Evolutionary conservation across 2,329 filamentous ascomycete genomes (phyloP).

Genomic region (Trichoderma koningiopsis): DNA sequence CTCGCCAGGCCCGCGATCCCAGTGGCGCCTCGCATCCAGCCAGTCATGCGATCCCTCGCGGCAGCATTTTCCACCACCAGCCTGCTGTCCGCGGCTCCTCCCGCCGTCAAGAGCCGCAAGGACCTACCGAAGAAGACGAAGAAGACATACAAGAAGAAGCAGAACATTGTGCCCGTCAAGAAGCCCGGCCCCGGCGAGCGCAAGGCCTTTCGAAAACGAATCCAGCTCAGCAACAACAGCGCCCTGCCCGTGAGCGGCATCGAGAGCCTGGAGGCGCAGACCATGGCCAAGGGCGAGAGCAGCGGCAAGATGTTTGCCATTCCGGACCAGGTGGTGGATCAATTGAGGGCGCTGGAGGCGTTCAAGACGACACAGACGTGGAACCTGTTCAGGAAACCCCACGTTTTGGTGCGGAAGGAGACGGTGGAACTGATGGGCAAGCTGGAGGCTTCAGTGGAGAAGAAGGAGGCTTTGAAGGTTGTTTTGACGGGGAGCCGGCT

Average conservation of each 20-base stretch:
- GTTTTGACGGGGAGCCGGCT: constrained; percentile 73
- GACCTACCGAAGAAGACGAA: constrained; percentile 45
- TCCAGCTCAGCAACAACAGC: constrained; percentile 92
- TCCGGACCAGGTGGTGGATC: constrained; percentile 71
- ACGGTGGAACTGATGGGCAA: constrained; percentile 69
- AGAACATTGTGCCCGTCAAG: constrained; percentile 48
- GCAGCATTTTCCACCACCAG: constrained; percentile 44
- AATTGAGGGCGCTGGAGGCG: constrained; percentile 78
- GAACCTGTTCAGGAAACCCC: constrained; percentile 81
- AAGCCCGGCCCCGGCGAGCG: constrained; percentile 76
- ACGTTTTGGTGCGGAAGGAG: constrained; percentile 75
- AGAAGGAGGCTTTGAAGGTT: constrained; percentile 60
- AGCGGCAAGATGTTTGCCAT: constrained; percentile 70
- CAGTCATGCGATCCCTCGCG: constrained; percentile 39
- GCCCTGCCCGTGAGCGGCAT: constrained; percentile 76
- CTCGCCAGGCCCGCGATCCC: constrained; percentile 43
- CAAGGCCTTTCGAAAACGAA: constrained; percentile 82
- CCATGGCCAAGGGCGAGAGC: constrained; percentile 56
- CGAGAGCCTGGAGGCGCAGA: constrained; percentile 58
- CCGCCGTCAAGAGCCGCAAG: constrained; percentile 39
- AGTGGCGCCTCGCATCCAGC: constrained; percentile 39
- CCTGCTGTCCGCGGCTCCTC: constrained; percentile 36
- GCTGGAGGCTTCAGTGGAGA: constrained; percentile 57
- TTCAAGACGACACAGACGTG: constrained; percentile 92
- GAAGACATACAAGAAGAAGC: constrained; percentile 57